Percentiles rank a stretch among this genome's conserved stretches.
phyloP scores from a whole-genome alignment of 768 basidiomycete species.

The Russula virescens region DNA sequence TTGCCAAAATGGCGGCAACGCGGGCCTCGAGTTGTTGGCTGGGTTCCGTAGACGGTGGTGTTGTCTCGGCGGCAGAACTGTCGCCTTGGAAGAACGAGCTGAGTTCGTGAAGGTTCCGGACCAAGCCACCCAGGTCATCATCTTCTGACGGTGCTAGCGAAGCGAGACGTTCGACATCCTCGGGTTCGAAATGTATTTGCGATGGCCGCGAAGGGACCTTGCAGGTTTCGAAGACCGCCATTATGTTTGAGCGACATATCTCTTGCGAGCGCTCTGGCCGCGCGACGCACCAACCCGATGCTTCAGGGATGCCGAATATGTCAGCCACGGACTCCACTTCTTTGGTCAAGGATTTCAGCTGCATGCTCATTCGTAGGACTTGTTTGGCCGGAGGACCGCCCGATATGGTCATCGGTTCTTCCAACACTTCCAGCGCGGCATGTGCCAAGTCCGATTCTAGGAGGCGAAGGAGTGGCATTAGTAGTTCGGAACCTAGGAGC shows the following conservation, averaged over 20 bases:
- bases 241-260: conserved; percentile 68
- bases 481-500: conserved; percentile 73
- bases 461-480: conserved; percentile 86
- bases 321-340: conserved; percentile 54
- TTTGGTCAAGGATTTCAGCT: conserved; percentile 41
- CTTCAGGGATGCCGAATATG: conserved; percentile 76
- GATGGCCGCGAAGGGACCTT: conserved; percentile 64
- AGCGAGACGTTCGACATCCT: conserved; percentile 38
- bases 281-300: conserved; percentile 85
- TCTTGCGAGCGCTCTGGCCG: conserved; percentile 55
- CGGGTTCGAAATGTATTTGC: conserved; percentile 67
- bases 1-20: conserved; percentile 77
- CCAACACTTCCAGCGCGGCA: conserved; percentile 88
- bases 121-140: conserved; percentile 72
- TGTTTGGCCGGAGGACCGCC: conserved; percentile 75
- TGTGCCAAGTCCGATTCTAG: conserved; percentile 82
- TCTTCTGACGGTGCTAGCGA: conserved; percentile 37
- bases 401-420: conserved; percentile 79
- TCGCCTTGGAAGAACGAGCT: conserved; percentile 65
- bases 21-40: conserved; percentile 66
- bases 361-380: conserved; percentile 90
- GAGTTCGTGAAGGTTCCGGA: conserved; percentile 71
- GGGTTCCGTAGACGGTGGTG: conserved; percentile 36
- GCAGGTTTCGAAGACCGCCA: conserved; percentile 83
- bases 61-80: background rate